Evolutionary conservation across 257 asterid species (phyloP).

Genomic region (Solanum corneliomulleri): DNA sequence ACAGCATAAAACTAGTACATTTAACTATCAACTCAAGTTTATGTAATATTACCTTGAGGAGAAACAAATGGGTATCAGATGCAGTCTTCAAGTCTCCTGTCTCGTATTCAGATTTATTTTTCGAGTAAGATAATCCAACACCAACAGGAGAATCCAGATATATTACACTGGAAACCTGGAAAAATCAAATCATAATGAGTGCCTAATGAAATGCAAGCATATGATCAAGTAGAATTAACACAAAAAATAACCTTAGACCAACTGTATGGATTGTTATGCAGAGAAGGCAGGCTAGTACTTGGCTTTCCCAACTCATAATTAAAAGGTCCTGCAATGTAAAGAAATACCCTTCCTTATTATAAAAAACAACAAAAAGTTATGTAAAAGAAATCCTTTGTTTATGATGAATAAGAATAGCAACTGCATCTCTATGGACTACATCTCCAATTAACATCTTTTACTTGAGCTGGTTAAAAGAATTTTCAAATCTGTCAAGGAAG

Average conservation of each 20-base stretch:
- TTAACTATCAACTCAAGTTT: background rate
- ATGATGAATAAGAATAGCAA: background rate
- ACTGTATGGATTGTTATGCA: conserved; percentile 82
- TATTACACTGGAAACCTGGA: conserved; percentile 63
- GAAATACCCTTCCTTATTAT: background rate
- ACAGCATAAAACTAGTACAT: background rate
- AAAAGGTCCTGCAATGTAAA: conserved; percentile 67
- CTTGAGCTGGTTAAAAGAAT: background rate
- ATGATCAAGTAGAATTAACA: background rate
- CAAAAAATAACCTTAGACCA: conserved; percentile 78
- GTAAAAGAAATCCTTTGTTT: background rate
- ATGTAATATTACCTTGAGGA: conserved; percentile 52
- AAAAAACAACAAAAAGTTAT: background rate
- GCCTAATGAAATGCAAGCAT: background rate
- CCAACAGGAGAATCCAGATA: conserved; percentile 96
- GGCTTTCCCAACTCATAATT: conserved; percentile 61
- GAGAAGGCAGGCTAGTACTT: conserved; percentile 45
- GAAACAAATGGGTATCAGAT: conserved; percentile 64
- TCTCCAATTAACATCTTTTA: background rate
- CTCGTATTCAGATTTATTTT: conserved; percentile 44
- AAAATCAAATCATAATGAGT: background rate
- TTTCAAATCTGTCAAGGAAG: background rate
- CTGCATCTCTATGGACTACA: background rate
- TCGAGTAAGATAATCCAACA: conserved; percentile 80
- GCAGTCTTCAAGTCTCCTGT: conserved; percentile 88